These are phyloP conservation scores for Trebouxia sp. DNA, from an alignment of 139 green algal genomes.

Conservation along the genomic window DNA sequence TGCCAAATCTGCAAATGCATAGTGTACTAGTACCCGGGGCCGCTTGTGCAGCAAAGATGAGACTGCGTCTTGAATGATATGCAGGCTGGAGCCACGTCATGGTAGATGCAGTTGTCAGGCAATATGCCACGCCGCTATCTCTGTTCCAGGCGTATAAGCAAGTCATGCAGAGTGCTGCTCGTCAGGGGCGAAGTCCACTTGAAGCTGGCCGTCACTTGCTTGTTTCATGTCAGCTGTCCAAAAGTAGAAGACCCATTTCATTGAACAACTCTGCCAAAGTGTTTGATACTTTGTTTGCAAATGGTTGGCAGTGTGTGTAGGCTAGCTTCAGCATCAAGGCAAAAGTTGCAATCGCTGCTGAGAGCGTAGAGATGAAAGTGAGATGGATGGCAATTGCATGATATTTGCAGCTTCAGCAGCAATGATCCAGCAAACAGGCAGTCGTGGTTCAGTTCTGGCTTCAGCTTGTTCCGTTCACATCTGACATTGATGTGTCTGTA, in stretches of 20 bases:
- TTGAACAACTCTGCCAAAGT: conserved; percentile 16
- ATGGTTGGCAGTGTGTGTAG: conserved; percentile 31
- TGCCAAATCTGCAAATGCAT: background rate
- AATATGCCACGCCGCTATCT: conserved; percentile 50
- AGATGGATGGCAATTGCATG: too few species aligned
- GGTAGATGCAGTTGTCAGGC: conserved; percentile 38
- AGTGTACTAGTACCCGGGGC: too few species aligned
- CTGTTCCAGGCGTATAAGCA: conserved; percentile 45
- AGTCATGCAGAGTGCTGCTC: background rate
- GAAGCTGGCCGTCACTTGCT: background rate
- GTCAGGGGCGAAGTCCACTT: background rate
- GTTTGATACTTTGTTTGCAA: conserved; percentile 31
- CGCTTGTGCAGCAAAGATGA: too few species aligned
- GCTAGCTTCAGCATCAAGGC: too few species aligned
- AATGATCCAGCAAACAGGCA: too few species aligned
- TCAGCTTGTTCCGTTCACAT: conserved; percentile 9
- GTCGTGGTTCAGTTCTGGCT: too few species aligned
- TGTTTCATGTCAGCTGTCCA: background rate
- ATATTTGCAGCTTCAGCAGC: too few species aligned
- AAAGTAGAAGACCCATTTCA: background rate
- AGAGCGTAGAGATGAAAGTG: too few species aligned
- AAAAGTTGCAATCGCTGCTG: too few species aligned
- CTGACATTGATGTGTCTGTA: background rate
- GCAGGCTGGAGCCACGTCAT: conserved; percentile 49
- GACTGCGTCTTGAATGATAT: background rate